Evolutionary conservation across 148 eudicot genomes (phyloP).

Genomic region (Nepenthes mirabilis): DNA sequence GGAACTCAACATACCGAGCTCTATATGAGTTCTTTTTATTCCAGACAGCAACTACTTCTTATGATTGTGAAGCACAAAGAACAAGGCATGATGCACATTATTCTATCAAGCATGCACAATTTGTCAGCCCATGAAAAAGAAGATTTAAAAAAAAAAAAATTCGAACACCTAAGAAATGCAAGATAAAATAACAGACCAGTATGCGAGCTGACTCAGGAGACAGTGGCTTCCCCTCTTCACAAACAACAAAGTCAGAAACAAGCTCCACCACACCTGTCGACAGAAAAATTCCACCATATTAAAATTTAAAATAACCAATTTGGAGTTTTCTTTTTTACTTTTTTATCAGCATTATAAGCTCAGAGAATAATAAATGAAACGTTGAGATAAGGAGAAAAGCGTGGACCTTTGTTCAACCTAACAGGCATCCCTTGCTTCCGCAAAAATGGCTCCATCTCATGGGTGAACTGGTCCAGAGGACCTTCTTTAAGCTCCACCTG

Average conservation of each 20-base stretch:
- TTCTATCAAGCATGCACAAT: too few species aligned
- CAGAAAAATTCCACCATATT: slow-evolving; percentile 5
- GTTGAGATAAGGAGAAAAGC: neutral
- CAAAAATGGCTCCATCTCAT: slow-evolving; percentile 94
- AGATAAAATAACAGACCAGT: slow-evolving; percentile 36
- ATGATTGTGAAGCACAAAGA: too few species aligned
- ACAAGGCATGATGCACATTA: too few species aligned
- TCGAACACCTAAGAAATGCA: neutral
- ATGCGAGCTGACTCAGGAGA: slow-evolving; percentile 89
- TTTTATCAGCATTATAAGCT: too few species aligned
- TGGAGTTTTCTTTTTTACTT: too few species aligned
- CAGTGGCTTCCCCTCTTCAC: slow-evolving; percentile 79
- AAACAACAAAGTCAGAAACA: slow-evolving; percentile 71
- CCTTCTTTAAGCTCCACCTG: slow-evolving; percentile 97
- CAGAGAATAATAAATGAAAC: too few species aligned
- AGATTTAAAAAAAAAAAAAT: too few species aligned
- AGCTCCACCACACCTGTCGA: slow-evolving; percentile 79
- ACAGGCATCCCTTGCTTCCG: slow-evolving; percentile 99
- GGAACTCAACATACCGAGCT: too few species aligned
- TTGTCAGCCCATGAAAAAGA: too few species aligned
- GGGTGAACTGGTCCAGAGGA: slow-evolving; percentile 76
- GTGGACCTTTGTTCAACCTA: slow-evolving; percentile 70
- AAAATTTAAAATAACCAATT: too few species aligned
- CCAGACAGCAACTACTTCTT: too few species aligned
- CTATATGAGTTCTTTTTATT: too few species aligned